These are phyloP conservation scores for Ramichloridium luteum DNA, from an alignment of 2,329 filamentous ascomycete genomes.

Conservation along the genomic window DNA sequence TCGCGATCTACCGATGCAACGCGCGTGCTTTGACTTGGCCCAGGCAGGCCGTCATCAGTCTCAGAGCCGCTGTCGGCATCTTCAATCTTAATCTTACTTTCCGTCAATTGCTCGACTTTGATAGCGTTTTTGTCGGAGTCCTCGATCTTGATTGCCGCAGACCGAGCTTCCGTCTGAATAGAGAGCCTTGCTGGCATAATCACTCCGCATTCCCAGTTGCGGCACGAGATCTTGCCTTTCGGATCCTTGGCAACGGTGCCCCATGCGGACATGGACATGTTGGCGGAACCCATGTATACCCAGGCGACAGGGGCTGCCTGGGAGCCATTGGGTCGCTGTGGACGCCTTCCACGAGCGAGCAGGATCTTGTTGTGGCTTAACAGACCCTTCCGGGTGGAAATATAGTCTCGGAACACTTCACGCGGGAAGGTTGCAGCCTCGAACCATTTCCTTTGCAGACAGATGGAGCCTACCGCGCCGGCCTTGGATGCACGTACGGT, in stretches of 20 bases:
- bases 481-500: conserved; percentile 37
- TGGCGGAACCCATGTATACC: conserved; percentile 82
- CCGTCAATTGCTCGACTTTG: too few relatives aligned
- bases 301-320: conserved; percentile 42
- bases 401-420: conserved; percentile 59
- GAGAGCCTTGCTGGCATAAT: conserved; percentile 28
- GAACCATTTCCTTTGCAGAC: conserved; percentile 63
- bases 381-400: conserved; percentile 56
- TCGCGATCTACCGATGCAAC: too few relatives aligned
- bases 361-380: conserved; percentile 73
- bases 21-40: too few relatives aligned
- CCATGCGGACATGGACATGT: conserved; percentile 90
- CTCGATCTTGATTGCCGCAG: too few relatives aligned
- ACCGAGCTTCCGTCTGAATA: too few relatives aligned
- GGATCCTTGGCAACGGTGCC: conserved; percentile 64
- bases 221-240: conserved; percentile 61
- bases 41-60: too few relatives aligned
- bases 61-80: too few relatives aligned
- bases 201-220: conserved; percentile 95
- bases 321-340: not conserved
- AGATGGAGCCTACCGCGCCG: conserved; percentile 65
- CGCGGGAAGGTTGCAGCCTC: conserved; percentile 55
- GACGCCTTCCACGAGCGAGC: conserved; percentile 25
- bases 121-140: too few relatives aligned
- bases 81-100: too few relatives aligned